These are phyloP conservation scores for Saccharomyces pastorianus DNA, from an alignment of 1,139 yeast genomes.

Conservation along the genomic window DNA sequence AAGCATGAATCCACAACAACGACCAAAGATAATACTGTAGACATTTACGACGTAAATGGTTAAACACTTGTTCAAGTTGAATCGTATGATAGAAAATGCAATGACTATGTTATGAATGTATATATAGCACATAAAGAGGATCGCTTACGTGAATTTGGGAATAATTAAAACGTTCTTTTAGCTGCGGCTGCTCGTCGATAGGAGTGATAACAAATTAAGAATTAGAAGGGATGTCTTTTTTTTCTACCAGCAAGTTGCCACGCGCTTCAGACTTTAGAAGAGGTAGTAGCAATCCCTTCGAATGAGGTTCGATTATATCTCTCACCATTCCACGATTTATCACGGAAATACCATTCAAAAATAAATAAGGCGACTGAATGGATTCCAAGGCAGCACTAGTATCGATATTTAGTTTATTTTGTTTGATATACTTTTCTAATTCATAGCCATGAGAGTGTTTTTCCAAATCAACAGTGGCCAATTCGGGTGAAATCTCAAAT, in stretches of 20 bases:
- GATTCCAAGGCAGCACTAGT: constrained; percentile 1
- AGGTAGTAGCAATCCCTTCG: constrained; percentile 11
- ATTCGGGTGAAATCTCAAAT: constrained; percentile 60
- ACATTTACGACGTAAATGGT: not conserved
- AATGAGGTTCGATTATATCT: constrained; percentile 13
- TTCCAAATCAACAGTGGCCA: constrained; percentile 65
- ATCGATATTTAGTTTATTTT: constrained; percentile 5
- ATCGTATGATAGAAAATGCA: not conserved
- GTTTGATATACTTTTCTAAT: constrained; percentile 42
- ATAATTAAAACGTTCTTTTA: not conserved
- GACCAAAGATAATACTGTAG: not conserved
- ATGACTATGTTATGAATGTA: not conserved
- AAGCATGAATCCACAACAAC: not conserved
- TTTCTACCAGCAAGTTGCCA: constrained; percentile 15
- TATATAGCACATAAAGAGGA: not conserved
- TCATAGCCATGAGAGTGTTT: constrained; percentile 50
- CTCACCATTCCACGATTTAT: constrained; percentile 13
- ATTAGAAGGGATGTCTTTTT: constrained; percentile 22
- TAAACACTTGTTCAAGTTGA: not conserved
- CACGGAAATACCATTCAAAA: constrained; percentile 22
- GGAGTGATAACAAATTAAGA: constrained; percentile 6
- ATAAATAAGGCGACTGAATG: constrained; percentile 17
- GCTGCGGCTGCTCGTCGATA: not conserved
- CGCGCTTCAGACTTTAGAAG: constrained; percentile 14
- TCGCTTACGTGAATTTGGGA: not conserved